Base-by-base conservation (phyloP, 2,329 filamentous ascomycete genomes). In the Xylariaceae sp. region DNA sequence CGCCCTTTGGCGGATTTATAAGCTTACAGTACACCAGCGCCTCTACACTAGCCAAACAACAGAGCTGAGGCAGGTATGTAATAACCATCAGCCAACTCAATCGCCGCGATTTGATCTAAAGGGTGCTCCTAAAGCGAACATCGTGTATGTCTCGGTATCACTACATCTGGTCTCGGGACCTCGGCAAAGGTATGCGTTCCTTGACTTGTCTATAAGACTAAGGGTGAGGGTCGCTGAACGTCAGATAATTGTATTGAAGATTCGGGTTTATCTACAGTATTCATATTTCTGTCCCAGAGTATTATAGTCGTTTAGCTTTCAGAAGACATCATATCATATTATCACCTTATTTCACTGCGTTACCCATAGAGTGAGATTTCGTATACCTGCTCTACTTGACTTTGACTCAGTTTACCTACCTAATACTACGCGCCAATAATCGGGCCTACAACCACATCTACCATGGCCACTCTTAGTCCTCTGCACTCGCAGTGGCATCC, bases 401-500 rank as follows among this genome's bases (percentile, higher is more conserved):
- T n/a, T n/a, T n/a, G n/a, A n/a, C n/a, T n/a, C n/a, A n/a, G n/a
- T n/a, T n/a, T n/a, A n/a, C 28, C 19, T 45, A n/a, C 16, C 6
- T 17, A 44, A n/a, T n/a, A n/a, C n/a, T n/a, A n/a, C 34, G n/a
- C 14, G 9, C 21, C 19, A 1, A 33, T 7, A 7, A 24, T 19
- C 36, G 19, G 11, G 1, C 21, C 8, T 31, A 4, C 5, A 2
- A 33, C 39, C 19, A 68, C 66, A 17, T 63, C 64, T 54, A 65
- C 55, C 31, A 57, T 67, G 49, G 19, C 61, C 9, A 50, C 58
- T 3, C 36, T 61, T 12, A 51, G 45, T 17, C 39, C 31, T 9
- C 26, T 63, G 34, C 48, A 63, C 14, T 49, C 60, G 28, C 52
- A 76, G 41, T 92, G 84, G 79, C 87, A 90, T 71, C 71, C 81